phyloP scores from a whole-genome alignment of 2,329 filamentous ascomycete species.

The Sclerotinia nivalis region DNA sequence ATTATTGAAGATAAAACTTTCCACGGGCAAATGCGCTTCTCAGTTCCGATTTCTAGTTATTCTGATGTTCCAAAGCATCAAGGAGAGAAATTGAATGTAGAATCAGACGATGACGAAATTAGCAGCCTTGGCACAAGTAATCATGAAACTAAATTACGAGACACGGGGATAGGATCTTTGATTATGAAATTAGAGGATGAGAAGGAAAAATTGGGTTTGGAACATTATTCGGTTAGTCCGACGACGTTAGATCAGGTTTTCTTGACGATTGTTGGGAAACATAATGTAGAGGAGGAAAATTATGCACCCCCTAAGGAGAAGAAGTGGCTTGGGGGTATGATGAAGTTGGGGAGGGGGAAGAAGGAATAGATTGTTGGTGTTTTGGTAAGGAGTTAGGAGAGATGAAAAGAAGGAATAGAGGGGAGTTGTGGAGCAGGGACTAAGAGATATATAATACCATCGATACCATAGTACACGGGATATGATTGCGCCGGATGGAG shows the following conservation, averaged over 20 bases:
- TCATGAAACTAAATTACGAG: slow-evolving; percentile 20
- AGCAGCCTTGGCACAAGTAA: slow-evolving; percentile 24
- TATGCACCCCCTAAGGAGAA: slow-evolving; percentile 41
- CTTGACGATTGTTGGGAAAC: slow-evolving; percentile 76
- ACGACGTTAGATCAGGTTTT: slow-evolving; percentile 93
- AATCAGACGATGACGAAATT: slow-evolving; percentile 31
- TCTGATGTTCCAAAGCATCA: slow-evolving; percentile 40
- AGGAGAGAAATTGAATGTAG: neutral
- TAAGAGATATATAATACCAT: neutral
- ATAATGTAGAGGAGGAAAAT: slow-evolving; percentile 76
- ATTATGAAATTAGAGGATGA: slow-evolving; percentile 73
- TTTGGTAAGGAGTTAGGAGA: neutral
- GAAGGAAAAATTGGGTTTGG: slow-evolving; percentile 67
- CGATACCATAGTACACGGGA: neutral
- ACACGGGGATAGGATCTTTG: slow-evolving; percentile 58
- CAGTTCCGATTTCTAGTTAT: slow-evolving; percentile 54
- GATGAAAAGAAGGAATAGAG: neutral
- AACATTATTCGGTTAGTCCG: slow-evolving; percentile 84
- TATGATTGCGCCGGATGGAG: neutral
- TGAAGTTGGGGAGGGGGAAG: neutral
- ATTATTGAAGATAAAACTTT: slow-evolving; percentile 72
- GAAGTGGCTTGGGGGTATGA: neutral
- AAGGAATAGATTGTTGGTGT: neutral
- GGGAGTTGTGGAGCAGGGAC: neutral
- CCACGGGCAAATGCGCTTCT: slow-evolving; percentile 87